Conservation (phyloP, 2,329 filamentous ascomycete species). For the Claviceps sp. region DNA sequence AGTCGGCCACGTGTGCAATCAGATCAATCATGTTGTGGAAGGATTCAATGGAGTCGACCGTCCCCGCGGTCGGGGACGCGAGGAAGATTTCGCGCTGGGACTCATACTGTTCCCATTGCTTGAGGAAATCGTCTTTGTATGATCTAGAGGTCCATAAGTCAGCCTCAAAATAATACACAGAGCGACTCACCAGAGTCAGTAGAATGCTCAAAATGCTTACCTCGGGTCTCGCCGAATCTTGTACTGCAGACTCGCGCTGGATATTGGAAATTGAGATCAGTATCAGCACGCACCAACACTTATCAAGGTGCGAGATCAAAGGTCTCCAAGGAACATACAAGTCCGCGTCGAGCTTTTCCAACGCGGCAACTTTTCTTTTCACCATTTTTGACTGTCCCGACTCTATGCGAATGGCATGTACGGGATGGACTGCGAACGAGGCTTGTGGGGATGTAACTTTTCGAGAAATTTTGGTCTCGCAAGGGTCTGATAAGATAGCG, state of each 20-base stretch:
- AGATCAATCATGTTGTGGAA: conserved; percentile 89
- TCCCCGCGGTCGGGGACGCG: conserved; percentile 63
- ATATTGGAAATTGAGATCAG: neutral
- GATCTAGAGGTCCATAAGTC: conserved; percentile 36
- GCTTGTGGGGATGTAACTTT: neutral
- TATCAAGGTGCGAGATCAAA: neutral
- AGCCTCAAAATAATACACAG: too few relatives aligned
- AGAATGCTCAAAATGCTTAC: conserved; percentile 26
- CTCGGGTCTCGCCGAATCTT: conserved; percentile 80
- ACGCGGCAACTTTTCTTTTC: conserved; percentile 79
- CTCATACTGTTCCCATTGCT: conserved; percentile 85
- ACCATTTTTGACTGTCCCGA: conserved; percentile 39
- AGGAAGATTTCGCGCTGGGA: conserved; percentile 86
- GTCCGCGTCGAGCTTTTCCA: conserved; percentile 92
- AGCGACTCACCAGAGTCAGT: conserved; percentile 1
- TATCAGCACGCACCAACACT: neutral
- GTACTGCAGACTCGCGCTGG: conserved; percentile 71
- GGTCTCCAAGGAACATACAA: conserved; percentile 34
- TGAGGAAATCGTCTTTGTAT: conserved; percentile 78
- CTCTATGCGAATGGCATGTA: neutral
- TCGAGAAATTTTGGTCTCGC: conserved; percentile 1
- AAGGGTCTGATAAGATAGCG: conserved; percentile 1
- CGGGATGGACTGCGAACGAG: too few relatives aligned
- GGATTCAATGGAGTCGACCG: conserved; percentile 65
- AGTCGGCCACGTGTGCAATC: conserved; percentile 84